A percentile compares a stretch with the other conserved stretches of the same genome.
Conservation (phyloP, 129 eudicot genomes). For the Gnaphalium uliginosum region DNA sequence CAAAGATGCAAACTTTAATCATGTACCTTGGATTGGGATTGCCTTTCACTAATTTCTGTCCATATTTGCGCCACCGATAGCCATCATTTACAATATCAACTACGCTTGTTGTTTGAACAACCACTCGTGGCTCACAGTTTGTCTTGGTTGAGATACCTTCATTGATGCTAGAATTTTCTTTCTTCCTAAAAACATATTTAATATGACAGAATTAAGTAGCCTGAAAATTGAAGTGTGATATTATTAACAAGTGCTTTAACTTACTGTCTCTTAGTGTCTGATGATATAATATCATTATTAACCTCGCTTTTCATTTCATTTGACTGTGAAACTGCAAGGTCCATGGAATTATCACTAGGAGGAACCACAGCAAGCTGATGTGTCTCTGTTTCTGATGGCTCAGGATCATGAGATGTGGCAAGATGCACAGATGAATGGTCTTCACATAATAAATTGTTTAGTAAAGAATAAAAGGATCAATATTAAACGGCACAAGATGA, state of each 20-base stretch:
- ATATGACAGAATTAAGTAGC: neutral
- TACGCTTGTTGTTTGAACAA: slow-evolving; percentile 75
- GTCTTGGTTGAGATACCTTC: slow-evolving; percentile 48
- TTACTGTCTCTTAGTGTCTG: slow-evolving; percentile 72
- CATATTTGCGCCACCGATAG: slow-evolving; percentile 94
- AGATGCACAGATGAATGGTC: slow-evolving; percentile 44
- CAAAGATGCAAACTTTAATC: neutral
- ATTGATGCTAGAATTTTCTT: slow-evolving; percentile 34
- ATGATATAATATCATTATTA: slow-evolving; percentile 35
- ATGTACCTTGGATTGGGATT: slow-evolving; percentile 80
- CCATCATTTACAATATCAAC: slow-evolving; percentile 93
- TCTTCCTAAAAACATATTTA: slow-evolving; percentile 49
- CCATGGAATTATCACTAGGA: slow-evolving; percentile 27
- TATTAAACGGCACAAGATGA: slow-evolving; percentile 5
- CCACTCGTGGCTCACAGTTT: slow-evolving; percentile 55
- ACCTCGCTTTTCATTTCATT: slow-evolving; percentile 37
- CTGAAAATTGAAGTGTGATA: neutral
- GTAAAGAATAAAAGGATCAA: slow-evolving; percentile 13
- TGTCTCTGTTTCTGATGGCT: slow-evolving; percentile 46
- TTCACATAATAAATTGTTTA: slow-evolving; percentile 37
- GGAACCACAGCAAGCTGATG: slow-evolving; percentile 29
- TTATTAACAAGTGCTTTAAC: slow-evolving; percentile 16
- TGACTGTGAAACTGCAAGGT: slow-evolving; percentile 38
- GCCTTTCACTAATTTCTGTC: slow-evolving; percentile 92
- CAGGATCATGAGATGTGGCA: slow-evolving; percentile 5